Base-by-base conservation (phyloP, 352 stramenopile genomes). In the Aphanomyces invadans region DNA sequence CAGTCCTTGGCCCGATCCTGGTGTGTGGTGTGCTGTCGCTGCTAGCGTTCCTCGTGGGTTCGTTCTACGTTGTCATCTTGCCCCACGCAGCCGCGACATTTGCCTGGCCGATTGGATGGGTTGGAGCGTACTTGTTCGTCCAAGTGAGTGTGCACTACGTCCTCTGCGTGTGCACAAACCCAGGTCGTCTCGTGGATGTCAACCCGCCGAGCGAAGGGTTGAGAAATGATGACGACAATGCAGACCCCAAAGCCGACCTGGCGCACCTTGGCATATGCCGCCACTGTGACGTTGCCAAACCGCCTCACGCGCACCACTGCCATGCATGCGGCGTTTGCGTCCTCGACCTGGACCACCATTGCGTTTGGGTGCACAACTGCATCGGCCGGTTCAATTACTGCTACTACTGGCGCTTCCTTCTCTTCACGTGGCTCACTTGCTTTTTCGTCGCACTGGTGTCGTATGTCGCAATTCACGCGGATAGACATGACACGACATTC, bases 361-460 rank as follows among this genome's bases (percentile, higher is more conserved):
- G 84, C 65, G 73, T 84, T 0, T 95, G 85, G 81, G 65, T 91
- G 0, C 88, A 90, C 68, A 90, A 90, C 70, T 92, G 80, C 70
- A 79, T 95, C 45, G 86, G 86, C 32, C 77, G 75, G 53, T 76
- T 82, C 71, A 95, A 95, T 66, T 88, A 92, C 67, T 73, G 83
- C 5, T 67, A 46, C 49, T 67, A 48, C 33, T 67, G 60, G 60
- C 60, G 48, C n/a, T 67, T 57, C 36, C 49, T 67, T 25, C 28
- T 67, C 31, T 67, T 49, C 36, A 32, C 38, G 4, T 67, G 60
- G 60, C 19, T 60, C 32, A 33, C n/a, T 23, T 67, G 60, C 26
- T 39, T 31, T 4, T 29, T 51, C 23, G 60, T 67, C 23, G 60
- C 60, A n/a, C 21, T 10, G 1, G 23, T 57, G 2, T 42, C 60